Evolutionary conservation across 345 rosid genomes (phyloP).

Genomic region (Syzygium aqueum): DNA sequence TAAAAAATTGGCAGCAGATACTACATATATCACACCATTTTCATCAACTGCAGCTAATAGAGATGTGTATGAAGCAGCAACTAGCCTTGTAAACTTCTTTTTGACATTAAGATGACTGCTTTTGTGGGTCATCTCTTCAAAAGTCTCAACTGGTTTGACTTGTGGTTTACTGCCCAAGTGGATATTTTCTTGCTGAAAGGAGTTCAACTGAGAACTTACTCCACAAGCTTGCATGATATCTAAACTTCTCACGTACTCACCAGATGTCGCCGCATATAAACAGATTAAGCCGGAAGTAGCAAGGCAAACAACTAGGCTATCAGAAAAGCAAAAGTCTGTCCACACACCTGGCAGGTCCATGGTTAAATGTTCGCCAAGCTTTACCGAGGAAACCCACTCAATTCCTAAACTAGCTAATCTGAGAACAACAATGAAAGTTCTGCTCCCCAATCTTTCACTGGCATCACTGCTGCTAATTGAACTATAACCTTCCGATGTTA

Average conservation of each 20-base stretch:
- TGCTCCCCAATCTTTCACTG: constrained; percentile 19
- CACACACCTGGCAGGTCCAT: constrained; percentile 35
- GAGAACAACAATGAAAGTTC: constrained; percentile 47
- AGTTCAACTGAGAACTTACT: constrained; percentile 18
- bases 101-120: constrained; percentile 13
- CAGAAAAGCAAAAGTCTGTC: constrained; percentile 78
- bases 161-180: constrained; percentile 15
- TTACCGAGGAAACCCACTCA: constrained; percentile 75
- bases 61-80: constrained; percentile 59
- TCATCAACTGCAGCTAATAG: constrained; percentile 78
- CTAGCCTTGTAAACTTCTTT: constrained; percentile 67
- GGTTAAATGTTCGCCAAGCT: constrained; percentile 35
- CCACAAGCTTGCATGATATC: constrained; percentile 51
- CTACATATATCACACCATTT: constrained; percentile 53
- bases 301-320: constrained; percentile 81
- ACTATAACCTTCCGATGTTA: constrained; percentile 30
- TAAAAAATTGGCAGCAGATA: constrained; percentile 38
- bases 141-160: constrained; percentile 15
- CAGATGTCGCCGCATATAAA: constrained; percentile 59
- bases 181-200: constrained; percentile 18
- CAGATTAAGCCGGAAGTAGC: constrained; percentile 52
- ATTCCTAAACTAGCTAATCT: constrained; percentile 56
- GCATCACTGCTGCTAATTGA: constrained; percentile 22
- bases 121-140: constrained; percentile 13
- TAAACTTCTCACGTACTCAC: constrained; percentile 46